A percentile compares a stretch with the other conserved stretches of the same genome.
These are phyloP conservation scores for Thuja plicata DNA, from an alignment of 83 land plant genomes.

Conservation along the genomic window DNA sequence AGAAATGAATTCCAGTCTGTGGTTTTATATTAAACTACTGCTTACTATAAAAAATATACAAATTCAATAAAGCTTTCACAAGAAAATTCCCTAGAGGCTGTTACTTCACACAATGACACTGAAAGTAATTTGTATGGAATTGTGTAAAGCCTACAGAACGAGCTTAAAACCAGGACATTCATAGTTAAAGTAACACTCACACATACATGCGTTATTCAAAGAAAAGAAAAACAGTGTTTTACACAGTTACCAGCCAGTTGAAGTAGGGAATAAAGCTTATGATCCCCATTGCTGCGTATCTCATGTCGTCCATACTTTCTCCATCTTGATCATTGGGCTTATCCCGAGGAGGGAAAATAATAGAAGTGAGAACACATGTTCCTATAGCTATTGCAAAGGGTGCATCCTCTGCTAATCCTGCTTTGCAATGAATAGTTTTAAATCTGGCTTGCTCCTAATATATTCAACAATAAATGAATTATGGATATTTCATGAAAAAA, in stretches of 20 bases:
- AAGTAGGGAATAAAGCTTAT: constrained; percentile 89
- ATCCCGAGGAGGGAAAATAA: constrained; percentile 42
- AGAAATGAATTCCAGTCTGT: background rate
- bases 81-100: background rate
- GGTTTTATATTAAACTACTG: background rate
- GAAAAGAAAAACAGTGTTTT: background rate
- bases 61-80: background rate
- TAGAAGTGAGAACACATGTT: constrained; percentile 64
- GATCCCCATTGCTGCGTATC: constrained; percentile 79
- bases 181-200: background rate
- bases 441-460: constrained; percentile 4
- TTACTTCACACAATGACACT: background rate
- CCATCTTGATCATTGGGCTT: constrained; percentile 33
- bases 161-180: background rate
- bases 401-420: constrained; percentile 65
- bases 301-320: constrained; percentile 56
- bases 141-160: background rate
- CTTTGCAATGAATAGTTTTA: constrained; percentile 41
- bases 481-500: background rate
- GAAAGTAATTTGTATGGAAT: background rate
- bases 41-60: background rate
- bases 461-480: background rate
- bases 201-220: background rate
- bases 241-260: constrained; percentile 83
- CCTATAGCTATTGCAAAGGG: constrained; percentile 77